A percentile compares a stretch with the other conserved stretches of the same genome.
Evolutionary conservation across 2,329 filamentous ascomycete species (phyloP).

Genomic region (Fusarium dlaminii): DNA sequence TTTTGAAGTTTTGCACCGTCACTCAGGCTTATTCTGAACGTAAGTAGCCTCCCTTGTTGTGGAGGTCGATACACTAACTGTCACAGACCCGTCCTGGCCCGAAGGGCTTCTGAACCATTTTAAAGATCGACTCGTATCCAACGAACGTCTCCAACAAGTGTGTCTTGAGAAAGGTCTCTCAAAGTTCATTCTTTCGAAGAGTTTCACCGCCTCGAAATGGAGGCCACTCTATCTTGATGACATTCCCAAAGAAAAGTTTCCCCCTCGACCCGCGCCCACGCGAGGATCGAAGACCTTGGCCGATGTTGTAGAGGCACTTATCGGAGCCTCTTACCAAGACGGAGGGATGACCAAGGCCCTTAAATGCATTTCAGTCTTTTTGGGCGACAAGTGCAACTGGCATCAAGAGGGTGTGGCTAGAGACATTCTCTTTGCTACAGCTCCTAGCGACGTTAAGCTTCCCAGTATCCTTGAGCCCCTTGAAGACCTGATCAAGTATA

Average conservation of each 20-base stretch:
- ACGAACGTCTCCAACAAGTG: constrained; percentile 74
- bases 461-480: constrained; percentile 58
- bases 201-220: constrained; percentile 79
- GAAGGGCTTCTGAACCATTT: constrained; percentile 77
- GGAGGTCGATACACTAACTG: not conserved
- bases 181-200: constrained; percentile 73
- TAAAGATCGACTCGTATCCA: constrained; percentile 78
- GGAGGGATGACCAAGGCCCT: constrained; percentile 73
- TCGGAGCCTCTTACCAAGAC: constrained; percentile 78
- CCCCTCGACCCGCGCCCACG: constrained; percentile 6
- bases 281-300: constrained; percentile 84
- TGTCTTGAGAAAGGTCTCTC: constrained; percentile 73
- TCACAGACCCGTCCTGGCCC: constrained; percentile 71
- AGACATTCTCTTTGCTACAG: constrained; percentile 54
- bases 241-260: constrained; percentile 36
- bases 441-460: constrained; percentile 48
- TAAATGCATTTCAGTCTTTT: constrained; percentile 71
- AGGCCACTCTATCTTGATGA: constrained; percentile 66
- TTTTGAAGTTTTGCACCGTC: constrained; percentile 79
- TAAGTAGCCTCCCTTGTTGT: constrained; percentile 45
- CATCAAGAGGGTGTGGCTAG: constrained; percentile 54
- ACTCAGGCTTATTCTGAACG: constrained; percentile 68
- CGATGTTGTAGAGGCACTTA: constrained; percentile 86
- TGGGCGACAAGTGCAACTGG: constrained; percentile 66
- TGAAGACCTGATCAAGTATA: constrained; percentile 75